phyloP scores from a whole-genome alignment of 768 basidiomycete genomes.

The Trametes coccinea region DNA sequence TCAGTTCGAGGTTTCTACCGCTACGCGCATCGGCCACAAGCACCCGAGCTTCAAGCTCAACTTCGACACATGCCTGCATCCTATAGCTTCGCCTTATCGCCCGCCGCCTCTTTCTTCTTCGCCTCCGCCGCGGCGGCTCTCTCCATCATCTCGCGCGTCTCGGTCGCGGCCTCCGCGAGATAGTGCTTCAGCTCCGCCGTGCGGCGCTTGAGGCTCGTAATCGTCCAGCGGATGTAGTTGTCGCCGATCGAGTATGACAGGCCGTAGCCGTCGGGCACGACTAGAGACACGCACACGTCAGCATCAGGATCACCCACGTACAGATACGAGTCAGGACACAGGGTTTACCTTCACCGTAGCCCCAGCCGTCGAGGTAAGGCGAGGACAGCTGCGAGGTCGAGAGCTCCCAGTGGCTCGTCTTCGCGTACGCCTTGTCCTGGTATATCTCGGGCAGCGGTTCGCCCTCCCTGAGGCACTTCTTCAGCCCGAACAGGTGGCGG shows the following conservation, averaged over 20 bases:
- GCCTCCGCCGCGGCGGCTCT: slow-evolving; percentile 49
- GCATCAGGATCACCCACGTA: background rate
- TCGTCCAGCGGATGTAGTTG: slow-evolving; percentile 84
- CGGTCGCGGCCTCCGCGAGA: slow-evolving; percentile 78
- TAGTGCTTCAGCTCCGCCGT: slow-evolving; percentile 64
- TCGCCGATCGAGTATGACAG: slow-evolving; percentile 88
- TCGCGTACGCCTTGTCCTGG: slow-evolving; percentile 65
- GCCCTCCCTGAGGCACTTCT: slow-evolving; percentile 71
- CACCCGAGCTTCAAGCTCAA: too few species aligned
- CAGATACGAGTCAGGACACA: background rate
- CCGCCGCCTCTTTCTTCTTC: slow-evolving; percentile 19
- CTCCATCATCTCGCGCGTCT: slow-evolving; percentile 76
- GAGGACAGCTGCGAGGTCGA: slow-evolving; percentile 87
- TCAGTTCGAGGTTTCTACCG: too few species aligned
- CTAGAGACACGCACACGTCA: slow-evolving; percentile 38
- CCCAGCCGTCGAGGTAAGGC: slow-evolving; percentile 90
- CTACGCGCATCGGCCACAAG: too few species aligned
- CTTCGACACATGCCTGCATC: too few species aligned
- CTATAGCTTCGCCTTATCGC: slow-evolving; percentile 37
- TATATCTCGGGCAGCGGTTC: slow-evolving; percentile 77
- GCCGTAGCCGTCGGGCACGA: slow-evolving; percentile 91
- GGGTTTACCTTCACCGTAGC: slow-evolving; percentile 88
- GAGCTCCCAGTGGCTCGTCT: slow-evolving; percentile 88
- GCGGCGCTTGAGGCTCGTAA: slow-evolving; percentile 68
- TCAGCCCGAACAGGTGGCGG: slow-evolving; percentile 92